Percentiles rank a stretch among this genome's conserved stretches.
Conservation (phyloP, 257 asterid species). For the Penstemon barbatus region DNA sequence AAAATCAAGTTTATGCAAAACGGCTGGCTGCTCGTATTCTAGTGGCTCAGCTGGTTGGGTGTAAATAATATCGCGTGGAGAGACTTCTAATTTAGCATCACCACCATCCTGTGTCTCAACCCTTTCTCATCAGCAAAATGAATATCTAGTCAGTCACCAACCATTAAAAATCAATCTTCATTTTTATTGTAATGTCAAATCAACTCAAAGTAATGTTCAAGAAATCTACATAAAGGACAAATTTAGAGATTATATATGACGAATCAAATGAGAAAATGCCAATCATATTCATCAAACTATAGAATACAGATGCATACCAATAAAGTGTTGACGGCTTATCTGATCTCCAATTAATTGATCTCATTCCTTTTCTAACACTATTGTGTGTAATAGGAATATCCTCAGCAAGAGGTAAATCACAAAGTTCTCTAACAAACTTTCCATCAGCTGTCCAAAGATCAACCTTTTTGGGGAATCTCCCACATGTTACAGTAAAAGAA, state of each 20-base stretch:
- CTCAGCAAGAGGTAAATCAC: slow-evolving; percentile 97
- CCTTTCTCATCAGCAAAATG: slow-evolving; percentile 44
- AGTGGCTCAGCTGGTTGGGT: slow-evolving; percentile 78
- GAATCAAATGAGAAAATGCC: background rate
- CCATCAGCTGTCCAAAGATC: slow-evolving; percentile 90
- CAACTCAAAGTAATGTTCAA: slow-evolving; percentile 2
- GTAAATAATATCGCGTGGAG: slow-evolving; percentile 96
- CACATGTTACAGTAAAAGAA: slow-evolving; percentile 87
- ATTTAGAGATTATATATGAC: background rate
- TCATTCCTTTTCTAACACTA: slow-evolving; percentile 88
- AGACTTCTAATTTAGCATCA: slow-evolving; percentile 91
- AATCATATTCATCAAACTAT: slow-evolving; percentile 21
- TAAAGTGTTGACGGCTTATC: slow-evolving; percentile 85
- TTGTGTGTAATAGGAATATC: slow-evolving; percentile 82
- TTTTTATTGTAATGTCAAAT: slow-evolving; percentile 6
- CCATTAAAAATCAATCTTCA: slow-evolving; percentile 12
- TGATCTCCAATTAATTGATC: slow-evolving; percentile 92
- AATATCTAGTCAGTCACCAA: slow-evolving; percentile 21
- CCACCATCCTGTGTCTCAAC: slow-evolving; percentile 99
- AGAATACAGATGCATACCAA: slow-evolving; percentile 58
- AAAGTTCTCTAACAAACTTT: slow-evolving; percentile 69
- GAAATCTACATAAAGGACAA: slow-evolving; percentile 9
- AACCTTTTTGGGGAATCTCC: slow-evolving; percentile 86
- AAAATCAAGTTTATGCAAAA: slow-evolving; percentile 86
- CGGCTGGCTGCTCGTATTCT: slow-evolving; percentile 62